Conservation (phyloP, 2,329 filamentous ascomycete genomes). For the Cryphonectria radicalis region DNA sequence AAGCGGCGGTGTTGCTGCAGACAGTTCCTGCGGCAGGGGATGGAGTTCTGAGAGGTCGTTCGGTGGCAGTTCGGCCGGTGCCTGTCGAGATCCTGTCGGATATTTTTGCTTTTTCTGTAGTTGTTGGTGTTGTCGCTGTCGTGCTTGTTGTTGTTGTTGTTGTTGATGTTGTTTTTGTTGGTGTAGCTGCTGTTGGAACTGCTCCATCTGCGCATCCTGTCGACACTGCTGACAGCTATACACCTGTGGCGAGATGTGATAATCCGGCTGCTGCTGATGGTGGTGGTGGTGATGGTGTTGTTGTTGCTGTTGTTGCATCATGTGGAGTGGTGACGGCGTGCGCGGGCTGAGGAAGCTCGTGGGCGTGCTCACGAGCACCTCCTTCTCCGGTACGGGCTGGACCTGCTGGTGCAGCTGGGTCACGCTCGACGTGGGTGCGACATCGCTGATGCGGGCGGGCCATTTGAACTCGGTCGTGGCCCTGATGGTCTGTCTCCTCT, state of each 20-base stretch:
- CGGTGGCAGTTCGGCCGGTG: constrained; percentile 16
- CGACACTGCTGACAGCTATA: constrained; percentile 11
- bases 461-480: constrained; percentile 25
- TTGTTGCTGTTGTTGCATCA: background rate
- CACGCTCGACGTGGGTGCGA: constrained; percentile 9
- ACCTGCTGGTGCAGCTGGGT: constrained; percentile 15
- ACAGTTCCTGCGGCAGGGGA: constrained; percentile 18
- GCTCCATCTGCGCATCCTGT: constrained; percentile 6
- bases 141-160: background rate
- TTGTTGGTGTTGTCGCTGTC: background rate
- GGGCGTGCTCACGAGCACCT: constrained; percentile 12
- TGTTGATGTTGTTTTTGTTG: background rate
- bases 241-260: constrained; percentile 15
- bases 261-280: background rate
- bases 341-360: constrained; percentile 16
- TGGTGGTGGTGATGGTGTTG: background rate
- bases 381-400: constrained; percentile 17
- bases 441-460: constrained; percentile 21
- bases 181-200: background rate
- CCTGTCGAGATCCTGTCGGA: constrained; percentile 2
- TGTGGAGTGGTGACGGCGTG: constrained; percentile 13
- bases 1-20: constrained; percentile 11
- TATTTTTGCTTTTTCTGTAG: constrained; percentile 8
- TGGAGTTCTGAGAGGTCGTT: constrained; percentile 2
- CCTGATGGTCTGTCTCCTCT: constrained; percentile 5